Conservation (phyloP, 108 stramenopile genomes). For the Schizochytrium sp. region DNA sequence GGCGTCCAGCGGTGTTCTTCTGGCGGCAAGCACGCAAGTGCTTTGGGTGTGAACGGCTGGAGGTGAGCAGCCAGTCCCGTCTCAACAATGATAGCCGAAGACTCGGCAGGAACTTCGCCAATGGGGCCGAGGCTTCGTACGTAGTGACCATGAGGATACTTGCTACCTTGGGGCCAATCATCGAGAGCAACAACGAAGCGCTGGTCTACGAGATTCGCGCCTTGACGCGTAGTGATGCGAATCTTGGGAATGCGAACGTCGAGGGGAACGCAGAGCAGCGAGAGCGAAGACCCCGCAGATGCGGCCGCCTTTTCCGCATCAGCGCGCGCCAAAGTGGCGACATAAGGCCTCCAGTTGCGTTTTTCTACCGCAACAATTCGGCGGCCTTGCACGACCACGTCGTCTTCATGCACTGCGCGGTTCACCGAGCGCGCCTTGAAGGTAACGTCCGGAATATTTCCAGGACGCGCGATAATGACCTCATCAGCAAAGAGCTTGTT, state of each 20-base stretch:
- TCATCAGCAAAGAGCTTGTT: neutral
- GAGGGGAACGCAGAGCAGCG: slow-evolving; percentile 49
- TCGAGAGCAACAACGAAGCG: slow-evolving; percentile 72
- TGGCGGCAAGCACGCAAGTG: neutral
- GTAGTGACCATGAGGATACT: slow-evolving; percentile 82
- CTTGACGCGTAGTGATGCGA: slow-evolving; percentile 64
- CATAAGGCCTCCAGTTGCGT: neutral
- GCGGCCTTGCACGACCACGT: neutral
- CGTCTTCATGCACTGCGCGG: neutral
- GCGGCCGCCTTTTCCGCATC: neutral
- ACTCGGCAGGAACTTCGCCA: slow-evolving; percentile 84
- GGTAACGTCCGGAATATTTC: neutral
- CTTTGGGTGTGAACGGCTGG: neutral
- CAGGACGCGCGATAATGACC: neutral
- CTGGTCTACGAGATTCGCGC: slow-evolving; percentile 60
- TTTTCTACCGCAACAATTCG: neutral
- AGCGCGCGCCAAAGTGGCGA: neutral
- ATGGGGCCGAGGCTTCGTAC: slow-evolving; percentile 68
- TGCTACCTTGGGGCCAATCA: slow-evolving; percentile 78
- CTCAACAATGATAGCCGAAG: slow-evolving; percentile 24
- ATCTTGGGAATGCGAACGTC: slow-evolving; percentile 72
- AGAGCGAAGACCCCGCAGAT: neutral
- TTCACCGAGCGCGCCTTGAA: neutral
- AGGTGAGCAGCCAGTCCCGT: neutral
- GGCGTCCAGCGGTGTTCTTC: neutral